A percentile compares a stretch with the other conserved stretches of the same genome.
These are phyloP conservation scores for Candida golubevii DNA, from an alignment of 805 yeast genomes.

Conservation along the genomic window DNA sequence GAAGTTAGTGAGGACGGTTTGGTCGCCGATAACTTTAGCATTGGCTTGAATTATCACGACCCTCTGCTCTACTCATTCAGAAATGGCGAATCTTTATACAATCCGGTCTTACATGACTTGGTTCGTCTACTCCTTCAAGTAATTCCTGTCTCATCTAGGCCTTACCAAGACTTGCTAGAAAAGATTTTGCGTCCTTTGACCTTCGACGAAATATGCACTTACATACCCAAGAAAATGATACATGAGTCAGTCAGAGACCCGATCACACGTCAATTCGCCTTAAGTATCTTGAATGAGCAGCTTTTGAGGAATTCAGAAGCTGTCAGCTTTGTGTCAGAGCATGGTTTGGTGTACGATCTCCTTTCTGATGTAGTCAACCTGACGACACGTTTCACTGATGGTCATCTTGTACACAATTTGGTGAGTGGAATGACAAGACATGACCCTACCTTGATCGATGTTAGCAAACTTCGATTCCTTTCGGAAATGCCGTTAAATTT, in stretches of 20 bases:
- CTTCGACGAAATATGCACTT: conserved; percentile 6
- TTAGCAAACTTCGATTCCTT: conserved; percentile 2
- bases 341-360: not conserved
- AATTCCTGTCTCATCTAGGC: not conserved
- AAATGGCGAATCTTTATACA: conserved; percentile 2
- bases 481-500: not conserved
- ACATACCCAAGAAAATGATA: conserved; percentile 7
- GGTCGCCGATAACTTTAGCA: conserved; percentile 5
- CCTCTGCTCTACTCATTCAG: conserved; percentile 5
- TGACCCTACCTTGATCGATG: not conserved
- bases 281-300: not conserved
- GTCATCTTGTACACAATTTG: not conserved
- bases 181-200: conserved; percentile 6
- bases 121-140: conserved; percentile 10
- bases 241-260: conserved; percentile 2
- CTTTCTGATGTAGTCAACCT: not conserved
- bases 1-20: conserved; percentile 1
- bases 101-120: conserved; percentile 9
- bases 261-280: not conserved
- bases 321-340: not conserved
- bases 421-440: not conserved
- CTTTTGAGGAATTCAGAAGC: not conserved
- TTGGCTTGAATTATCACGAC: conserved; percentile 5
- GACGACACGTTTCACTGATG: not conserved
- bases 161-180: conserved; percentile 5